Conservation (phyloP, 257 asterid genomes). For the Fraxinus anomala region DNA sequence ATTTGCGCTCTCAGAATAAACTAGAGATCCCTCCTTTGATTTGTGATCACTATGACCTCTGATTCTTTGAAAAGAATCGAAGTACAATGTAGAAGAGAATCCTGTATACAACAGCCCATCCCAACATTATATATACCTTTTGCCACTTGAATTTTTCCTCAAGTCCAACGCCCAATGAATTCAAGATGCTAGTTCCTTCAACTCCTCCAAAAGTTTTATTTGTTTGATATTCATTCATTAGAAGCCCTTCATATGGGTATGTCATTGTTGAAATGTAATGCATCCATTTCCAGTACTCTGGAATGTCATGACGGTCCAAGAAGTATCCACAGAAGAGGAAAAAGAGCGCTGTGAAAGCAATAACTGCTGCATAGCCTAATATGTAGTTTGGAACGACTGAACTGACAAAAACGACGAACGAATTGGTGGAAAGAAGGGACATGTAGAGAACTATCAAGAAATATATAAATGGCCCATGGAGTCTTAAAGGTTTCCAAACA, state of each 20-base stretch:
- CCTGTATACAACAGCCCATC: conserved; percentile 72
- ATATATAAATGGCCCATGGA: conserved; percentile 50
- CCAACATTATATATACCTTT: conserved; percentile 62
- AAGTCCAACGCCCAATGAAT: conserved; percentile 44
- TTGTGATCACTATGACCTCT: conserved; percentile 40
- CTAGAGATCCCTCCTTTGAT: background rate
- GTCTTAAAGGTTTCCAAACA: conserved; percentile 68
- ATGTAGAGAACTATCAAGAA: conserved; percentile 66
- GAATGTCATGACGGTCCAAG: conserved; percentile 53
- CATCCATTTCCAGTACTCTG: conserved; percentile 85
- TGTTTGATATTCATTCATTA: conserved; percentile 73
- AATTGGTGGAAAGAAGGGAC: conserved; percentile 73
- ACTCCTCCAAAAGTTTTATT: conserved; percentile 39
- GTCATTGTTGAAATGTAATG: conserved; percentile 77
- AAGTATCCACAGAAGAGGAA: conserved; percentile 82
- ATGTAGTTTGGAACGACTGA: conserved; percentile 85
- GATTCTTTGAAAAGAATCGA: conserved; percentile 80
- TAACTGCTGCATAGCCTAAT: conserved; percentile 83
- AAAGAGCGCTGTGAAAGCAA: conserved; percentile 84
- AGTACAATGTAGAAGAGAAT: conserved; percentile 67
- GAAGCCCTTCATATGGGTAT: conserved; percentile 77
- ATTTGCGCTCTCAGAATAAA: background rate
- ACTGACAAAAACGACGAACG: conserved; percentile 79
- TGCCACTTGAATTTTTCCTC: conserved; percentile 54
- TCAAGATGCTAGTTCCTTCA: conserved; percentile 47